A percentile compares a stretch with the other conserved stretches of the same genome.
Evolutionary conservation across 371 early-diverging fungal species (phyloP).

Genomic region (Mortierella sp.): DNA sequence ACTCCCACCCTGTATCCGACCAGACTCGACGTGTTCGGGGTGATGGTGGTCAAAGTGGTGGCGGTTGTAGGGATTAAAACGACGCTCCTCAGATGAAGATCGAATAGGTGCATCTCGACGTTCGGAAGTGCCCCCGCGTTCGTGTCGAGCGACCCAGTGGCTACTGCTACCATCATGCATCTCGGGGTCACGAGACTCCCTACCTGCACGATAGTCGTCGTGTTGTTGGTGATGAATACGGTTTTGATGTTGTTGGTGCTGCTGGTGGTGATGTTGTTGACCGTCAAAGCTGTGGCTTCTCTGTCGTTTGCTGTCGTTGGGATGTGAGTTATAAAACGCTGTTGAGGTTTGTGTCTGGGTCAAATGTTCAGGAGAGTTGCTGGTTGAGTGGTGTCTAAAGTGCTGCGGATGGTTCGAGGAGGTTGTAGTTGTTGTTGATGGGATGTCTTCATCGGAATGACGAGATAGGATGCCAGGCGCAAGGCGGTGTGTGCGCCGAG

Average conservation of each 20-base stretch:
- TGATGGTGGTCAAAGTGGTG: conserved; percentile 2
- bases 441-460: not conserved
- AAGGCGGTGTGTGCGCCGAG: conserved; percentile 1
- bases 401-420: not conserved
- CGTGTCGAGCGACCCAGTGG: not conserved
- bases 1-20: not conserved
- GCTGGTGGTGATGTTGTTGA: no score
- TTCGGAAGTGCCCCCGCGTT: not conserved
- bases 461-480: not conserved
- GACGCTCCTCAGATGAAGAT: not conserved
- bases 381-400: not conserved
- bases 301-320: conserved; percentile 6
- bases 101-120: not conserved
- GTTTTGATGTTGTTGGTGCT: not conserved
- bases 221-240: not conserved
- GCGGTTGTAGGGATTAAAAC: not conserved
- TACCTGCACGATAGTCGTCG: not conserved
- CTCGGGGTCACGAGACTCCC: not conserved
- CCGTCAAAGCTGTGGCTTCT: conserved; percentile 19
- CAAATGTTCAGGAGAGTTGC: not conserved
- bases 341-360: not conserved
- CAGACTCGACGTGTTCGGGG: not conserved
- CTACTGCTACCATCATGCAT: not conserved
- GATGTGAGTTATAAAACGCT: not conserved
- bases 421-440: not conserved